A percentile compares a stretch with the other conserved stretches of the same genome.
These are phyloP conservation scores for Fusarium nisikadoi DNA, from an alignment of 2,329 filamentous ascomycete species.

Conservation along the genomic window DNA sequence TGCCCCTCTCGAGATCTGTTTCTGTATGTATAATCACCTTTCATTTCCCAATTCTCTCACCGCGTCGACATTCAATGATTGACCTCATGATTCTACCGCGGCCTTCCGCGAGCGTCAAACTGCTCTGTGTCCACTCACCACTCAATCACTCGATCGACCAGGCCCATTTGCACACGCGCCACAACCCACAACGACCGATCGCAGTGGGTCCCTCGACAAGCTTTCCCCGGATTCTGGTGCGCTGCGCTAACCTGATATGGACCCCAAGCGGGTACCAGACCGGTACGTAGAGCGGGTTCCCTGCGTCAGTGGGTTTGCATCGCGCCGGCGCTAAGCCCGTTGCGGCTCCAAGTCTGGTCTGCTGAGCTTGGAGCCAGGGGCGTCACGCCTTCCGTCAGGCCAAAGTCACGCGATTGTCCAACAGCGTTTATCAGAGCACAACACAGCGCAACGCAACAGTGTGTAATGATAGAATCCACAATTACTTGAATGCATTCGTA, in stretches of 20 bases:
- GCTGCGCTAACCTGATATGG: conserved; percentile 30
- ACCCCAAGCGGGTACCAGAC: conserved; percentile 40
- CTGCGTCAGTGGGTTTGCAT: conserved; percentile 17
- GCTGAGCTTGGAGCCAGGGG: conserved; percentile 44
- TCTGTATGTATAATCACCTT: background rate
- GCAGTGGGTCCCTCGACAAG: conserved; percentile 45
- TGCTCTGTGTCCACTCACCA: background rate
- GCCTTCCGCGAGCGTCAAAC: conserved; percentile 28
- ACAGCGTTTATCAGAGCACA: background rate
- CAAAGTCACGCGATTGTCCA: conserved; percentile 48
- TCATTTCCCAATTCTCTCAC: background rate
- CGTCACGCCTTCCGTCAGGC: conserved; percentile 46
- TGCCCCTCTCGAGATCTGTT: conserved; percentile 13
- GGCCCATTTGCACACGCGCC: conserved; percentile 32
- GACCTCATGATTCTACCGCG: conserved; percentile 8
- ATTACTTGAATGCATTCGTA: conserved; percentile 5
- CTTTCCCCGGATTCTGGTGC: conserved; percentile 50
- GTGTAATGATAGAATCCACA: conserved; percentile 2
- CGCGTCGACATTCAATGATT: background rate
- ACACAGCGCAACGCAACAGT: background rate
- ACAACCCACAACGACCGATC: conserved; percentile 40
- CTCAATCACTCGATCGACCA: conserved; percentile 32
- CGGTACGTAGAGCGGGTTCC: conserved; percentile 31
- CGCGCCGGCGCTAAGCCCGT: conserved; percentile 38
- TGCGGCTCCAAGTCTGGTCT: conserved; percentile 39